Evolutionary conservation across 2,329 filamentous ascomycete genomes (phyloP), one percentile per base, ranked within the genome.

Genomic region (Calonectria naviculata): DNA sequence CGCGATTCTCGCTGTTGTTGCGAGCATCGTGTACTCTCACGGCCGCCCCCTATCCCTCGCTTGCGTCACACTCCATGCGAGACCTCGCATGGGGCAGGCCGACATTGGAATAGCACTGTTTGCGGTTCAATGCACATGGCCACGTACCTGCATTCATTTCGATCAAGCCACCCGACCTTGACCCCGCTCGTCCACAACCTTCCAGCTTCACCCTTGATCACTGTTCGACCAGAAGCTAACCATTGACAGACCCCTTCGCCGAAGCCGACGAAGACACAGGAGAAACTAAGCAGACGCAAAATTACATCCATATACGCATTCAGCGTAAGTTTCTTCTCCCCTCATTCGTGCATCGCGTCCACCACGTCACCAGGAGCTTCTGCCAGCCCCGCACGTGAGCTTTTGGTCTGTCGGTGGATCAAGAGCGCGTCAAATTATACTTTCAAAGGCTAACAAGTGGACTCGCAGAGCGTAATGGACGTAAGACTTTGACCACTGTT

Each of bases 181-280:
- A 73, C 72, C 62, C 74, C 75, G 68, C 75, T 60, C 62, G 67
- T 66, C 68, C 62, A 58, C 68, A 60, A 65, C 29, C 28, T 60
- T 31, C 71, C 52, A 29, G 56, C 54, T 61, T 26, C 31, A 44
- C 52, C 42, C 36, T 34, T 26, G 17, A 47, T 71, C 61, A 66
- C 31, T 9, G 41, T 26, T 13, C 63, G 54, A 19, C 28, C 69
- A 73, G 38, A 69, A 49, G 70, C 49, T 44, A 38, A 46, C 42
- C 5, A 24, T 60, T 24, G 21, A 80, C 83, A 98, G 97, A 99
- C 93, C 97, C 97, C 93, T 99, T 99, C 95, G 97, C 97, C 93
- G 97, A 98, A 94, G 97, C 95, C 92, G 97, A 98, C 94, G 96
- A 98, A 93, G 95, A 97, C 87, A 95, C 93, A 86, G 95, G 95